phyloP scores from a whole-genome alignment of 345 rosid genomes.

The Pseudoturritis turrita region DNA sequence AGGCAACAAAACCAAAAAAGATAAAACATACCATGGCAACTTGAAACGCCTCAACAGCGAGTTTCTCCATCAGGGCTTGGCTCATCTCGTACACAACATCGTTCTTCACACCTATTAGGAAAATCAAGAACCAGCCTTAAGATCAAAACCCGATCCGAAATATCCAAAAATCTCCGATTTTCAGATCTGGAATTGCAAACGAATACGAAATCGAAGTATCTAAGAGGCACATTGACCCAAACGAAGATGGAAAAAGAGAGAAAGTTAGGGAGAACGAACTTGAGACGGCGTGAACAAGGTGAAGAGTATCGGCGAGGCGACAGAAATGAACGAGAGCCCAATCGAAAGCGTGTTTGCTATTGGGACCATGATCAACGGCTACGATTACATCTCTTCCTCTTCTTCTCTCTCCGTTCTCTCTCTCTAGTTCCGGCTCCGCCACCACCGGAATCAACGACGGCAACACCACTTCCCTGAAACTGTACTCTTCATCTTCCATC shows the following conservation, averaged over 20 bases:
- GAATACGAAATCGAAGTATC: background rate
- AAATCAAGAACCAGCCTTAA: background rate
- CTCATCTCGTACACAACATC: slow-evolving; percentile 55
- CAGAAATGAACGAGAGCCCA: slow-evolving; percentile 64
- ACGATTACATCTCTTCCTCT: slow-evolving; percentile 35
- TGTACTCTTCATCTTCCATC: slow-evolving; percentile 59
- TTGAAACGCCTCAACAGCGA: slow-evolving; percentile 70
- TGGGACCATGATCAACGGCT: slow-evolving; percentile 35
- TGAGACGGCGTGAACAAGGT: slow-evolving; percentile 81
- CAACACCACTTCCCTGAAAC: slow-evolving; percentile 53
- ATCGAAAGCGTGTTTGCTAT: slow-evolving; percentile 35
- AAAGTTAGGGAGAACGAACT: slow-evolving; percentile 32
- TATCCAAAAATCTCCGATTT: background rate
- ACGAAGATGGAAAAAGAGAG: background rate
- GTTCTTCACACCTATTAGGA: slow-evolving; percentile 38
- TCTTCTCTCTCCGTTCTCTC: slow-evolving; percentile 69
- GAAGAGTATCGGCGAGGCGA: slow-evolving; percentile 78
- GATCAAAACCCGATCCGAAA: background rate
- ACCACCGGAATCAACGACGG: slow-evolving; percentile 57
- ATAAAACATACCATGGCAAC: slow-evolving; percentile 55
- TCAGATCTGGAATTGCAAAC: background rate
- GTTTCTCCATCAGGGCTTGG: slow-evolving; percentile 69
- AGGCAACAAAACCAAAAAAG: background rate
- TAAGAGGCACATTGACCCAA: background rate
- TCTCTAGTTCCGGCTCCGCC: slow-evolving; percentile 54